phyloP scores from a whole-genome alignment of 2,329 filamentous ascomycete species.

The Penicillium sp. region DNA sequence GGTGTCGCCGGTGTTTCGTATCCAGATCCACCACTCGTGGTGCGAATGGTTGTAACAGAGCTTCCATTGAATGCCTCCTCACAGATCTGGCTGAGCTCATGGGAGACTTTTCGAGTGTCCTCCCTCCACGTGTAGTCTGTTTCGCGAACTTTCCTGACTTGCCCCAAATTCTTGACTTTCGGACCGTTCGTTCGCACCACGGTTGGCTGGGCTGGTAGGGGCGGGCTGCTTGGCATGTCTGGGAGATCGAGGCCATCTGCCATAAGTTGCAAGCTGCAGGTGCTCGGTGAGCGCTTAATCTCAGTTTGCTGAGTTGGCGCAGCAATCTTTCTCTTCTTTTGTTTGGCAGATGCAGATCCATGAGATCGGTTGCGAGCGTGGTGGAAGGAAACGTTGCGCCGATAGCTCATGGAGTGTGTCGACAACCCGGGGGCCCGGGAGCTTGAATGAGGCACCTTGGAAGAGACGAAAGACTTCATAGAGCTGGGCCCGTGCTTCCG shows the following conservation, averaged over 20 bases:
- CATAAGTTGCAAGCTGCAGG: conserved; percentile 26
- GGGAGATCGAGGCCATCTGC: conserved; percentile 20
- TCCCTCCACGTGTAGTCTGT: conserved; percentile 62
- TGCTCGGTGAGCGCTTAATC: conserved; percentile 25
- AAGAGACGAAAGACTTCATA: conserved; percentile 40
- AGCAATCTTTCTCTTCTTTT: conserved; percentile 20
- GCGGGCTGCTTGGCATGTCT: conserved; percentile 36
- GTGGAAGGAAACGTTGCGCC: conserved; percentile 62
- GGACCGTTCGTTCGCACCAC: conserved; percentile 35
- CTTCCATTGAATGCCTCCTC: conserved; percentile 85
- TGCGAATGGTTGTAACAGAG: conserved; percentile 52
- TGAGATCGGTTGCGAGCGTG: conserved; percentile 49
- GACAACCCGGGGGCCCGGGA: conserved; percentile 40
- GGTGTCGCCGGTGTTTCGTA: conserved; percentile 54
- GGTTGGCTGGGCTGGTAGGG: conserved; percentile 41
- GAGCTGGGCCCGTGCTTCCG: conserved; percentile 34
- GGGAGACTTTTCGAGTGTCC: conserved; percentile 79
- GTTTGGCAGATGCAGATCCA: conserved; percentile 26
- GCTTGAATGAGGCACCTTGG: conserved; percentile 50
- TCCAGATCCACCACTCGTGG: conserved; percentile 41
- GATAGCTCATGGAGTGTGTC: conserved; percentile 52
- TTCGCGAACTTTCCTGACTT: conserved; percentile 43
- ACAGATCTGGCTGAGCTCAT: conserved; percentile 82
- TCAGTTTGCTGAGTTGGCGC: conserved; percentile 21
- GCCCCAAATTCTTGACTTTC: conserved; percentile 29